Evolutionary conservation across 306 rosid genomes (phyloP).

Genomic region (Comarum palustre): DNA sequence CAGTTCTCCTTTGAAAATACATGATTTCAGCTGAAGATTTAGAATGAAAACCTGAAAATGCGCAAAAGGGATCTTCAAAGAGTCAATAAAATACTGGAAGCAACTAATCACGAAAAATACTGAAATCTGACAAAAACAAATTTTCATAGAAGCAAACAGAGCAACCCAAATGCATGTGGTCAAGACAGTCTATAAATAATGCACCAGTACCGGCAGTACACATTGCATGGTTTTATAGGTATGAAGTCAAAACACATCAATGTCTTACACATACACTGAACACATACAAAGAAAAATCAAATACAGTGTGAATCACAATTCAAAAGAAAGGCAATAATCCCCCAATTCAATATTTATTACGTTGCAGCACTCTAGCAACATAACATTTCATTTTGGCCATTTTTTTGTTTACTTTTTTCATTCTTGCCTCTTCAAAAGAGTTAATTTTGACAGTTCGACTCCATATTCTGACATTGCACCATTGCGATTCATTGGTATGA

Average conservation of each 20-base stretch:
- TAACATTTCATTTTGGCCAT: not conserved
- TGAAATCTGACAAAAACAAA: not conserved
- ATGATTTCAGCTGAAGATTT: slow-evolving; percentile 59
- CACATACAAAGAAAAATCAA: not conserved
- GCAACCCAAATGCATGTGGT: not conserved
- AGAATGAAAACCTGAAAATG: slow-evolving; percentile 62
- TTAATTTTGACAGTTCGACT: not conserved
- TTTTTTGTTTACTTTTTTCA: not conserved
- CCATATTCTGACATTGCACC: not conserved
- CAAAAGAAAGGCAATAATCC: not conserved
- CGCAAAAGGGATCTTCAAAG: slow-evolving; percentile 13
- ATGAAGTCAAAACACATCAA: not conserved
- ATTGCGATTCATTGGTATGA: not conserved
- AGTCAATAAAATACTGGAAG: slow-evolving; percentile 11
- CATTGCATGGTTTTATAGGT: not conserved
- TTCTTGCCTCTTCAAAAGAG: not conserved
- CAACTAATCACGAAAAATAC: no score
- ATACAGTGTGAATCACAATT: not conserved
- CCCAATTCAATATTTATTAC: not conserved
- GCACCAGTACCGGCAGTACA: not conserved
- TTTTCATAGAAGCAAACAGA: not conserved
- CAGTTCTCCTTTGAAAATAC: slow-evolving; percentile 44
- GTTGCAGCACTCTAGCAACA: not conserved
- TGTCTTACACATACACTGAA: not conserved
- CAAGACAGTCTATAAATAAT: not conserved